Evolutionary conservation across 169 alveolate species (phyloP), one percentile per base, ranked within the genome.

Genomic region (Plasmodium vivax): DNA sequence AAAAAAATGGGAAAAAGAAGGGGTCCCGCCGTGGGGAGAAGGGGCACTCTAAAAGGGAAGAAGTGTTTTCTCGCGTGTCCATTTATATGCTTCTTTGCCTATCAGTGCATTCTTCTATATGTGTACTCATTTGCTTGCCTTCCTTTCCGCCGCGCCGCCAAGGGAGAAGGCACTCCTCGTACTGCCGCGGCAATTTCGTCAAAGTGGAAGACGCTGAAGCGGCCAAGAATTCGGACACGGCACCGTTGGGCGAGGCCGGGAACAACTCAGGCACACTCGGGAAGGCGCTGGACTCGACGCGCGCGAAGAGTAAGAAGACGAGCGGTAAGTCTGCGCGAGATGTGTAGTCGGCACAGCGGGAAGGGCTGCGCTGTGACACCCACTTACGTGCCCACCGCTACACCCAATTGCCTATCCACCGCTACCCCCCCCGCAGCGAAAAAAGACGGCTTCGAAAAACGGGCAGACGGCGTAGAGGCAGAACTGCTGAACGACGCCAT

Each of bases 181-280:
- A 80, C 74, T 98, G 98, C 84, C 97, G 98, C 32, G 98, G 99
- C n/a, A 83, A 73, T 7, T 98, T 96, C 93, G 94, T 88, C 2
- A 97, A 97, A 92, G 93, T 97, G 38, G 87, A 95, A 23, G 96
- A 97, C 43, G 97, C 96, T 30, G 91, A 92, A 51, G 8, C 51
- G 34, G 47, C 32, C n/a, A 68, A 81, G 74, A 82, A 72, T 81
- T 83, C 23, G 16, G 92, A 56, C 80, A 56, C 38, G 34, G 88
- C 9, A 38, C 95, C 72, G 73, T 19, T 38, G 7, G 58, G 92
- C 3, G 10, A n/a, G 3, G 5, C 34, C 10, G 92, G 32, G 27
- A 83, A 19, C 38, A 14, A 27, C 27, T 14, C 27, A n/a, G 36
- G 71, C 71, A 41, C 47, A 23, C 73, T 77, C 45, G 83, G 58